phyloP scores from a whole-genome alignment of 768 basidiomycete genomes.

The Tremella fuciformis region DNA sequence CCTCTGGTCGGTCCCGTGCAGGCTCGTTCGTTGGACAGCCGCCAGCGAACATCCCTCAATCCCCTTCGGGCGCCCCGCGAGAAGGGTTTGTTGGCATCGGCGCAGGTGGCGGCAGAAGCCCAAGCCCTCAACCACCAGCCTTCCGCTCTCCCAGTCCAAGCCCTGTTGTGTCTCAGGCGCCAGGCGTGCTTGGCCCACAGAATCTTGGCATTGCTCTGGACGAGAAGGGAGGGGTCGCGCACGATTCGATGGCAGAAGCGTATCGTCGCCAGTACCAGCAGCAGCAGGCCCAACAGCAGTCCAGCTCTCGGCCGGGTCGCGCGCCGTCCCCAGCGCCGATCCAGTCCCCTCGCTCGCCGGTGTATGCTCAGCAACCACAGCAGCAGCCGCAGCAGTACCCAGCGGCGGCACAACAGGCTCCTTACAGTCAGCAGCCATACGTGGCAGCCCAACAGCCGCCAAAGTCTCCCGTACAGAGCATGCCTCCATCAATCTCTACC shows the following conservation, averaged over 20 bases:
- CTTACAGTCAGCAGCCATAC: conserved; percentile 6
- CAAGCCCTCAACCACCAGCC: conserved; percentile 59
- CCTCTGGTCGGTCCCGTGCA: conserved; percentile 32
- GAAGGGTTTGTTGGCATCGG: conserved; percentile 79
- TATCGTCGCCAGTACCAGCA: conserved; percentile 44
- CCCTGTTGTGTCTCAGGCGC: conserved; percentile 53
- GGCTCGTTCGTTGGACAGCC: conserved; percentile 23
- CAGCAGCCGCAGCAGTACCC: conserved; percentile 22
- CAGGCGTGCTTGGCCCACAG: conserved; percentile 66
- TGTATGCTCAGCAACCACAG: conserved; percentile 15
- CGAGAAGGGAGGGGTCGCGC: conserved; percentile 71
- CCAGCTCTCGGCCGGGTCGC: neutral
- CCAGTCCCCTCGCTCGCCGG: conserved; percentile 8
- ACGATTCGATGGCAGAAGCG: conserved; percentile 58
- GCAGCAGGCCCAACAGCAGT: conserved; percentile 33
- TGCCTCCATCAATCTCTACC: neutral
- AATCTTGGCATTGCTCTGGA: conserved; percentile 78
- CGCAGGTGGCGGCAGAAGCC: conserved; percentile 53
- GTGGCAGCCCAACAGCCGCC: neutral
- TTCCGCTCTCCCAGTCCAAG: conserved; percentile 34
- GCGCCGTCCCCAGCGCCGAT: conserved; percentile 3
- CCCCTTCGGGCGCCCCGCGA: conserved; percentile 36
- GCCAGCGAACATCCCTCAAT: conserved; percentile 42
- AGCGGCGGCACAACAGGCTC: conserved; percentile 3
- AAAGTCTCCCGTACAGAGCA: neutral